phyloP scores from a whole-genome alignment of 1,139 yeast species.

The Geotrichum carabidarum region DNA sequence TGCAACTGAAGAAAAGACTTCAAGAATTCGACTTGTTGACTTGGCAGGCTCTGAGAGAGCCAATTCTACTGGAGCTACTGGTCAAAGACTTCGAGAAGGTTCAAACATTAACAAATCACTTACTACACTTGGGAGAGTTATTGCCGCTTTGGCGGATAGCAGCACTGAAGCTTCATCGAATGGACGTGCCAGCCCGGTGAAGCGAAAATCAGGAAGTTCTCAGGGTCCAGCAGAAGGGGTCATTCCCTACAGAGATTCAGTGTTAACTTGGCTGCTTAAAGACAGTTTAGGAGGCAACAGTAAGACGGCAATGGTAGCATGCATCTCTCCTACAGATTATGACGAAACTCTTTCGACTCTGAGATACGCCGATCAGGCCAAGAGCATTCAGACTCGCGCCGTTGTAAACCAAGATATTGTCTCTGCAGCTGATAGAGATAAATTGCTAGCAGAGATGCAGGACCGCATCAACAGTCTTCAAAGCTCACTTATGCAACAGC shows the following conservation, averaged over 20 bases:
- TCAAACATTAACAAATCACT: conserved; percentile 68
- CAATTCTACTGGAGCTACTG: conserved; percentile 56
- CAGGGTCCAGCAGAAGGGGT: conserved; percentile 33
- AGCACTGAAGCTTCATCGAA: conserved; percentile 14
- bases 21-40: conserved; percentile 67
- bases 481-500: conserved; percentile 28
- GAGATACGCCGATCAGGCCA: conserved; percentile 71
- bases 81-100: conserved; percentile 67
- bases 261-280: conserved; percentile 63
- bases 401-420: conserved; percentile 45
- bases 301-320: conserved; percentile 69
- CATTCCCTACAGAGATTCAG: conserved; percentile 70
- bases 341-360: conserved; percentile 72
- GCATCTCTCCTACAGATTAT: conserved; percentile 68
- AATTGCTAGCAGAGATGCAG: conserved; percentile 41
- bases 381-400: conserved; percentile 61
- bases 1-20: conserved; percentile 54
- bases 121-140: conserved; percentile 71
- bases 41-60: conserved; percentile 79
- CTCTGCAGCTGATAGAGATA: conserved; percentile 38
- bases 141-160: conserved; percentile 51
- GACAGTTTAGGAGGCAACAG: conserved; percentile 73
- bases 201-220: conserved; percentile 7
- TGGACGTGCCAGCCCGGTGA: background rate
- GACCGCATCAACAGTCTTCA: conserved; percentile 40